A percentile compares a stretch with the other conserved stretches of the same genome.
phyloP scores from a whole-genome alignment of 345 rosid genomes.

The Murraya koenigii region DNA sequence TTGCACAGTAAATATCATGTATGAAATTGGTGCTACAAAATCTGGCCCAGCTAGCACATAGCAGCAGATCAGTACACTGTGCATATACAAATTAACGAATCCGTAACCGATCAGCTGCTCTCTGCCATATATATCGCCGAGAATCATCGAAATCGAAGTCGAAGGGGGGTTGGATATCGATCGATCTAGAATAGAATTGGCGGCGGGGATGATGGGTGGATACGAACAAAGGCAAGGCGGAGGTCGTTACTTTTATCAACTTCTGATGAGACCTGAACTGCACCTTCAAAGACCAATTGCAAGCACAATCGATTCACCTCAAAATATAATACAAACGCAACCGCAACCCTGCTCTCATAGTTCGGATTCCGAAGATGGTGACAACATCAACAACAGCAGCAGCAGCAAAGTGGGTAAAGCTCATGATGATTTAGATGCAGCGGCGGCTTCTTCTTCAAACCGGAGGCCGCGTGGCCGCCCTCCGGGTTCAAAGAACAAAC shows the following conservation, averaged over 20 bases:
- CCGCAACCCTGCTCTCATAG: constrained; percentile 30
- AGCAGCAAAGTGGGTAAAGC: not conserved
- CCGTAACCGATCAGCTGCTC: too few species aligned
- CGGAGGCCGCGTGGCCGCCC: constrained; percentile 88
- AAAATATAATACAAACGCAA: too few species aligned
- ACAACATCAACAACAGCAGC: not conserved
- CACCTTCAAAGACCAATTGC: constrained; percentile 34
- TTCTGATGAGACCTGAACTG: constrained; percentile 40
- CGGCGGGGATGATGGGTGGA: constrained; percentile 42
- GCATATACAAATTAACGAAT: too few species aligned
- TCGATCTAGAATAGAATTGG: too few species aligned
- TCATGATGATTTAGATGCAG: not conserved
- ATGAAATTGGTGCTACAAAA: not conserved
- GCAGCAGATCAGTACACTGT: too few species aligned
- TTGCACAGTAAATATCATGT: not conserved
- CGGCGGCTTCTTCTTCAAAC: constrained; percentile 1
- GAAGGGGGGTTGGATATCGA: too few species aligned
- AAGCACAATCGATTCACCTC: not conserved
- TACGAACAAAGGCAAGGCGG: constrained; percentile 27
- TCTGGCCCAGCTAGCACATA: too few species aligned
- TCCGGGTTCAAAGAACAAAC: constrained; percentile 73
- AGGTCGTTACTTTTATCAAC: constrained; percentile 42
- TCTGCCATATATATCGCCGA: too few species aligned
- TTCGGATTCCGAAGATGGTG: constrained; percentile 25
- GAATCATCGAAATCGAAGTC: too few species aligned